phyloP scores from a whole-genome alignment of 2,329 filamentous ascomycete genomes.

The Fusarium sp. region DNA sequence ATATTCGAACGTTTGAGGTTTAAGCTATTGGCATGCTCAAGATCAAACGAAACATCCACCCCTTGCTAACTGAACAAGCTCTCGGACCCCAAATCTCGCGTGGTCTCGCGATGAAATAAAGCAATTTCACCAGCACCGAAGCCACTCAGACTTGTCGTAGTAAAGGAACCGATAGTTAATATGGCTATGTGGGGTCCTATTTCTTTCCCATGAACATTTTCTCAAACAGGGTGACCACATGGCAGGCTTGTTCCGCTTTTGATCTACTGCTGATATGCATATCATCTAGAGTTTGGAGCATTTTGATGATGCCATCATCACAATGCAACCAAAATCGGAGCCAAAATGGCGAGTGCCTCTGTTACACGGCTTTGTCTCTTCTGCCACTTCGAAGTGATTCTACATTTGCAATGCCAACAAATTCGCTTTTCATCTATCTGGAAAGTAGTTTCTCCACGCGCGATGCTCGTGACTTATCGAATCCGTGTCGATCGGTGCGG shows the following conservation, averaged over 20 bases:
- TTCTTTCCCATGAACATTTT: conserved; percentile 19
- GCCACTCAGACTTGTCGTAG: conserved; percentile 23
- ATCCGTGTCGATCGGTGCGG: too few relatives aligned
- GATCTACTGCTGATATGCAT: conserved; percentile 29
- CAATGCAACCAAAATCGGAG: not conserved
- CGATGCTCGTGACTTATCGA: too few relatives aligned
- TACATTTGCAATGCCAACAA: not conserved
- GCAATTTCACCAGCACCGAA: conserved; percentile 43
- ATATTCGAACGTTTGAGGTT: conserved; percentile 10
- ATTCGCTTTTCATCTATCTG: not conserved
- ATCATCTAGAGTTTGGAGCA: conserved; percentile 14
- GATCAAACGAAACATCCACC: conserved; percentile 3
- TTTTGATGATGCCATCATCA: conserved; percentile 16
- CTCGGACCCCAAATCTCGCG: conserved; percentile 38
- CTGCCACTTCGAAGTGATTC: conserved; percentile 1
- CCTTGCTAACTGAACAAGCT: conserved; percentile 31
- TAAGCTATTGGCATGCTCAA: not conserved
- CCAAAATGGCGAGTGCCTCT: not conserved
- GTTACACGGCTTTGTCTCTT: not conserved
- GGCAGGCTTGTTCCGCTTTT: conserved; percentile 38
- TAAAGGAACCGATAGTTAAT: not conserved
- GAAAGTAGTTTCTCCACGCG: not conserved
- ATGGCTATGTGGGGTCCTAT: conserved; percentile 29
- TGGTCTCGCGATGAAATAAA: conserved; percentile 44
- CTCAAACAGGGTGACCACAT: conserved; percentile 44